These are phyloP conservation scores for Priceomyces medius DNA, from an alignment of 805 yeast species.

Conservation along the genomic window DNA sequence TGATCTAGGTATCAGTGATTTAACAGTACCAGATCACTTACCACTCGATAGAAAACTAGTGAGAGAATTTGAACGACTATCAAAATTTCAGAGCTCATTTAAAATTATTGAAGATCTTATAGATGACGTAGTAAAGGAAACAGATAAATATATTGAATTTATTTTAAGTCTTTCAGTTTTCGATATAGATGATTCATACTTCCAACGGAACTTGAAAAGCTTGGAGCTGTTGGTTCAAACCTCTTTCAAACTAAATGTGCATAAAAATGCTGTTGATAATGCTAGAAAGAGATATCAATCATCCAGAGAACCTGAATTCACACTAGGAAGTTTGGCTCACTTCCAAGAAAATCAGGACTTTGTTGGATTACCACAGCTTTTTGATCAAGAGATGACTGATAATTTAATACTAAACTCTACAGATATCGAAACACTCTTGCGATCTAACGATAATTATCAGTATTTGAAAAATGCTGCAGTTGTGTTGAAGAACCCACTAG, in stretches of 20 bases:
- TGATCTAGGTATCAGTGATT: neutral
- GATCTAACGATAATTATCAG: slow-evolving; percentile 16
- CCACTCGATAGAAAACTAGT: slow-evolving; percentile 13
- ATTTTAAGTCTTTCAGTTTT: slow-evolving; percentile 7
- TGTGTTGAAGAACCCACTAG: slow-evolving; percentile 57
- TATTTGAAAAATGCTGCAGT: slow-evolving; percentile 43
- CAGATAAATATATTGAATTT: slow-evolving; percentile 14
- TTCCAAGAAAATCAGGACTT: slow-evolving; percentile 12
- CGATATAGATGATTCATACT: slow-evolving; percentile 8
- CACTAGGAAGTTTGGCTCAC: slow-evolving; percentile 19
- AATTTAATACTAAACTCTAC: slow-evolving; percentile 4
- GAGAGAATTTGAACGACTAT: slow-evolving; percentile 15
- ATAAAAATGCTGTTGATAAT: slow-evolving; percentile 12
- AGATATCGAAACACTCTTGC: slow-evolving; percentile 9
- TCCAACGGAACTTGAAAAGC: slow-evolving; percentile 10
- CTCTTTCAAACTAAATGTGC: slow-evolving; percentile 10
- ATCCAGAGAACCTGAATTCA: slow-evolving; percentile 21
- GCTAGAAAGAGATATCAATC: slow-evolving; percentile 21
- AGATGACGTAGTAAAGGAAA: slow-evolving; percentile 9
- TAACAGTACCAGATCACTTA: slow-evolving; percentile 12
- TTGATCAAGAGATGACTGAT: slow-evolving; percentile 10
- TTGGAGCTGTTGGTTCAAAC: slow-evolving; percentile 15
- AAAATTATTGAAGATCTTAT: slow-evolving; percentile 6
- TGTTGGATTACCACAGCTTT: slow-evolving; percentile 17
- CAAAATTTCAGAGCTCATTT: slow-evolving; percentile 4